Conservation (phyloP, 2,329 filamentous ascomycete species). For the Penicillium italicum region DNA sequence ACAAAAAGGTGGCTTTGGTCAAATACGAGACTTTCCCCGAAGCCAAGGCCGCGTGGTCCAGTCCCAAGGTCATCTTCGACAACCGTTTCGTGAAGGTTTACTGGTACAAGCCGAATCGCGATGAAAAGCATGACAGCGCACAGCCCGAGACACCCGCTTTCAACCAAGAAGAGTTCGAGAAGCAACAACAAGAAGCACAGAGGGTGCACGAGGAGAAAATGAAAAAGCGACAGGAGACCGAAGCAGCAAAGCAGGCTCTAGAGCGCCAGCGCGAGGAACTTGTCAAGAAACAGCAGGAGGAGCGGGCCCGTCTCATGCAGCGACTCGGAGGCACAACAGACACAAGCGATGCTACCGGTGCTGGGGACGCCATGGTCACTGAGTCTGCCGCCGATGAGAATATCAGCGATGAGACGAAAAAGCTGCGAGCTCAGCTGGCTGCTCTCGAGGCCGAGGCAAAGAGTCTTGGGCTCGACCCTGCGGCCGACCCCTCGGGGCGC, state of each 20-base stretch:
- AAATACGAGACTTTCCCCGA: conserved; percentile 51
- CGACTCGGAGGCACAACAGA: conserved; percentile 45
- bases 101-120: conserved; percentile 52
- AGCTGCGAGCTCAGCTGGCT: conserved; percentile 53
- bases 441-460: conserved; percentile 55
- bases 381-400: conserved; percentile 33
- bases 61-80: conserved; percentile 61
- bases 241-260: conserved; percentile 50
- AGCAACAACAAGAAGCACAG: conserved; percentile 56
- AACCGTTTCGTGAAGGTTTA: conserved; percentile 64
- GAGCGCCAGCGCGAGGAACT: conserved; percentile 51
- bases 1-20: conserved; percentile 54
- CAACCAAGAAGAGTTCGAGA: conserved; percentile 53
- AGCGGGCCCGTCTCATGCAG: conserved; percentile 50
- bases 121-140: conserved; percentile 28
- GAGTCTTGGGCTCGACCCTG: conserved; percentile 51
- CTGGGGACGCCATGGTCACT: conserved; percentile 23
- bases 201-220: conserved; percentile 54
- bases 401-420: conserved; percentile 48
- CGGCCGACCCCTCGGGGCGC: conserved; percentile 27
- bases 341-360: conserved; percentile 25
- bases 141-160: conserved; percentile 45
- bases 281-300: conserved; percentile 54
- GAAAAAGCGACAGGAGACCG: conserved; percentile 51
- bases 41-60: conserved; percentile 55